phyloP scores from a whole-genome alignment of 164 flowering plant species.

The Paratinospora sagittata region DNA sequence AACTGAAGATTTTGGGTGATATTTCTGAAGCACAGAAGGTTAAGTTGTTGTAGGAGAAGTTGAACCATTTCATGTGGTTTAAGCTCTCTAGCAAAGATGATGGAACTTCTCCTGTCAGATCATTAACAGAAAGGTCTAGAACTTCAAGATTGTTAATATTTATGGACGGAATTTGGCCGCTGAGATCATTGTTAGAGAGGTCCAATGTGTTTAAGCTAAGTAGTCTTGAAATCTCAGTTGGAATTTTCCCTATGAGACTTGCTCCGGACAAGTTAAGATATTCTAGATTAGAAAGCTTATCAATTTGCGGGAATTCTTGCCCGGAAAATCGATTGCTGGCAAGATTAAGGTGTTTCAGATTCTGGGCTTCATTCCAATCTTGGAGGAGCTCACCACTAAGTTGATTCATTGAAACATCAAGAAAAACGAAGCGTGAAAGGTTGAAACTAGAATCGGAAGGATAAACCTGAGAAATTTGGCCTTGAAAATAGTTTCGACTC shows the following conservation, averaged over 20 bases:
- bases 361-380: conserved; percentile 34
- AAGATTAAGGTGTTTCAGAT: conserved; percentile 66
- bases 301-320: conserved; percentile 42
- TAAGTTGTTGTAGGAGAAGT: conserved; percentile 69
- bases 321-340: conserved; percentile 59
- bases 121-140: conserved; percentile 62
- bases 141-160: conserved; percentile 33
- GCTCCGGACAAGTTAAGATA: conserved; percentile 67
- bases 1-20: conserved; percentile 26
- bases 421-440: conserved; percentile 51
- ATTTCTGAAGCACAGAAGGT: conserved; percentile 49
- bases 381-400: conserved; percentile 57
- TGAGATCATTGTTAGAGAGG: conserved; percentile 61
- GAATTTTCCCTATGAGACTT: conserved; percentile 42
- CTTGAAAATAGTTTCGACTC: conserved; percentile 71
- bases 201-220: conserved; percentile 47
- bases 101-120: conserved; percentile 59
- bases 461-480: conserved; percentile 64
- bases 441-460: conserved; percentile 45
- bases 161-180: conserved; percentile 42
- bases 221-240: conserved; percentile 39
- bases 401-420: conserved; percentile 69
- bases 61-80: conserved; percentile 49
- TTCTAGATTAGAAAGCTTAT: conserved; percentile 37
- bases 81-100: conserved; percentile 33